phyloP scores from a whole-genome alignment of 1,284 basidiomycete species.

The Marasmius tenuissimus region DNA sequence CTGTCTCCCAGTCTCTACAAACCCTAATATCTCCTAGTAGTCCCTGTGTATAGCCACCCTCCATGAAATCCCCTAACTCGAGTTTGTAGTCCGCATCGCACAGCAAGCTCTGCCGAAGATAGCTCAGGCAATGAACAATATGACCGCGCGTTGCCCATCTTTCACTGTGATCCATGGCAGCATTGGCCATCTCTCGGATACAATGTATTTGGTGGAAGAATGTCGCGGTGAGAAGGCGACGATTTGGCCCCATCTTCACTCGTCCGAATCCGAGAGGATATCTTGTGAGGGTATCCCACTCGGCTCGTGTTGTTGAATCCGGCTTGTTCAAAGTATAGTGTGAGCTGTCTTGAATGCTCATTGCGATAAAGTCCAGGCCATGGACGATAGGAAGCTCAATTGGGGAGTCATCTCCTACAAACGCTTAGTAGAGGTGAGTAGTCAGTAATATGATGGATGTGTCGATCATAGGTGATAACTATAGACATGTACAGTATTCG shows the following conservation, averaged over 20 bases:
- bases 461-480: too few species aligned
- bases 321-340: conserved; percentile 11
- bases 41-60: conserved; percentile 18
- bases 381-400: conserved; percentile 3
- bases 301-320: conserved; percentile 3
- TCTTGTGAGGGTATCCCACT: conserved; percentile 8
- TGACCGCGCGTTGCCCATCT: conserved; percentile 17
- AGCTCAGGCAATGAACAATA: conserved; percentile 36
- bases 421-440: too few species aligned
- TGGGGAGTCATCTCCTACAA: conserved; percentile 14
- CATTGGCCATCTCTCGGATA: conserved; percentile 19
- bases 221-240: conserved; percentile 17
- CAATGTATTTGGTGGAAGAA: conserved; percentile 29
- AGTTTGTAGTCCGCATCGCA: conserved; percentile 34
- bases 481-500: too few species aligned
- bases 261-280: conserved; percentile 10
- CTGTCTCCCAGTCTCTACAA: conserved; percentile 29
- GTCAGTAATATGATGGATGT: too few species aligned
- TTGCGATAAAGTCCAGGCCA: conserved; percentile 10
- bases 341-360: conserved; percentile 14
- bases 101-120: conserved; percentile 31
- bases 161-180: conserved; percentile 9
- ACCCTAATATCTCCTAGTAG: conserved; percentile 23
- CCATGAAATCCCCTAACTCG: conserved; percentile 30
- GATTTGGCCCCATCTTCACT: conserved; percentile 14